Conservation (phyloP, 257 asterid genomes). For the Fraxinus anomala region DNA sequence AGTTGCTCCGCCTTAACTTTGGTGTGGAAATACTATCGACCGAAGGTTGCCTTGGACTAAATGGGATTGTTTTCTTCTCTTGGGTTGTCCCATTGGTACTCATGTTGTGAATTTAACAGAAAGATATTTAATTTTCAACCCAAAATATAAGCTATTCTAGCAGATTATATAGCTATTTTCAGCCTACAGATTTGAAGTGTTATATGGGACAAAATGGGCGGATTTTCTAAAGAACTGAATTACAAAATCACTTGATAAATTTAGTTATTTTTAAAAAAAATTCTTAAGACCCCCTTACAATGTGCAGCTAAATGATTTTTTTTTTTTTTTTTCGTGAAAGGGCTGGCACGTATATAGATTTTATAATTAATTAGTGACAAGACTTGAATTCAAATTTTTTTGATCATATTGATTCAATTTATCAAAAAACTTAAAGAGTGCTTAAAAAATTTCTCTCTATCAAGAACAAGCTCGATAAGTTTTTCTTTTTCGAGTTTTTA, state of each 20-base stretch:
- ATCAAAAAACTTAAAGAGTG: not conserved
- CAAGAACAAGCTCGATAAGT: not conserved
- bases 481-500: not conserved
- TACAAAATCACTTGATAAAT: no score
- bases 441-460: not conserved
- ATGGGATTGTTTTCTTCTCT: slow-evolving; percentile 22
- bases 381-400: no score
- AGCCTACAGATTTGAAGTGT: slow-evolving; percentile 7
- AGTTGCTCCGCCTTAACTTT: slow-evolving; percentile 26
- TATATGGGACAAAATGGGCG: slow-evolving; percentile 42
- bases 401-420: no score
- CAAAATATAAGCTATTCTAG: not conserved
- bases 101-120: slow-evolving; percentile 15
- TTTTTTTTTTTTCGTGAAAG: not conserved
- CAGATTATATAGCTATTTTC: not conserved
- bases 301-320: no score
- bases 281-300: no score
- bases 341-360: no score
- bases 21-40: slow-evolving; percentile 20
- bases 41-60: slow-evolving; percentile 23
- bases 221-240: slow-evolving; percentile 34
- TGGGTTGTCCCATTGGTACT: slow-evolving; percentile 24
- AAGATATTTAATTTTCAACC: not conserved
- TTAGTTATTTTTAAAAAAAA: no score
- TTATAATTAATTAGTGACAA: no score